These are phyloP conservation scores for Fraxinus quadrangulata DNA, from an alignment of 257 asterid genomes.

Conservation along the genomic window DNA sequence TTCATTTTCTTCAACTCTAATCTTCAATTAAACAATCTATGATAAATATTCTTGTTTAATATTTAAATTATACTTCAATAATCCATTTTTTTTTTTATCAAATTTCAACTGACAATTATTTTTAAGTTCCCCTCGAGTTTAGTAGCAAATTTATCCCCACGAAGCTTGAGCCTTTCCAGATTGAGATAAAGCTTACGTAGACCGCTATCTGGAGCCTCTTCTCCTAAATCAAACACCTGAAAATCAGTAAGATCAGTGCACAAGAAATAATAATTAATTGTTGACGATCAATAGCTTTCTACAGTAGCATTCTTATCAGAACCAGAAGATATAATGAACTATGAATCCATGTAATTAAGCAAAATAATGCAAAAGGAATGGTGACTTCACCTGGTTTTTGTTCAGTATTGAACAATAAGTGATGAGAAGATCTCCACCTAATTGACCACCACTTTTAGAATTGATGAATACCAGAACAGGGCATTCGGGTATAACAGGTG, in stretches of 20 bases:
- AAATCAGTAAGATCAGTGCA: constrained; percentile 20
- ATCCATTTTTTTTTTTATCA: no score
- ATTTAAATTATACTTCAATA: no score
- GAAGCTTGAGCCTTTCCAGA: constrained; percentile 61
- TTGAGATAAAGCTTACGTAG: constrained; percentile 57
- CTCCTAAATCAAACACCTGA: constrained; percentile 89
- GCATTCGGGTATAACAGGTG: constrained; percentile 49
- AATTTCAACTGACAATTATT: constrained; percentile 88
- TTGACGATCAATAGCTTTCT: not conserved
- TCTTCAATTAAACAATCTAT: no score
- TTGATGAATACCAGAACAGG: constrained; percentile 89
- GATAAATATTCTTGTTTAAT: no score
- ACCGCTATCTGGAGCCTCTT: constrained; percentile 74
- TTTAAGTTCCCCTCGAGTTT: constrained; percentile 57
- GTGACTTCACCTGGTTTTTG: constrained; percentile 60
- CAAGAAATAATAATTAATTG: not conserved
- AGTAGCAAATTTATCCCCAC: constrained; percentile 56
- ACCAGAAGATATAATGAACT: not conserved
- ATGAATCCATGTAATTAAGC: not conserved
- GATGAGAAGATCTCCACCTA: constrained; percentile 80
- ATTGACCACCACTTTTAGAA: constrained; percentile 93
- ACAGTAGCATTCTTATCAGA: not conserved
- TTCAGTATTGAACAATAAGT: constrained; percentile 71
- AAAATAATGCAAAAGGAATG: not conserved
- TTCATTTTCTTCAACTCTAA: no score